phyloP scores from a whole-genome alignment of 495 filamentous ascomycete genomes.

The Podospora bellae-mahoneyi region DNA sequence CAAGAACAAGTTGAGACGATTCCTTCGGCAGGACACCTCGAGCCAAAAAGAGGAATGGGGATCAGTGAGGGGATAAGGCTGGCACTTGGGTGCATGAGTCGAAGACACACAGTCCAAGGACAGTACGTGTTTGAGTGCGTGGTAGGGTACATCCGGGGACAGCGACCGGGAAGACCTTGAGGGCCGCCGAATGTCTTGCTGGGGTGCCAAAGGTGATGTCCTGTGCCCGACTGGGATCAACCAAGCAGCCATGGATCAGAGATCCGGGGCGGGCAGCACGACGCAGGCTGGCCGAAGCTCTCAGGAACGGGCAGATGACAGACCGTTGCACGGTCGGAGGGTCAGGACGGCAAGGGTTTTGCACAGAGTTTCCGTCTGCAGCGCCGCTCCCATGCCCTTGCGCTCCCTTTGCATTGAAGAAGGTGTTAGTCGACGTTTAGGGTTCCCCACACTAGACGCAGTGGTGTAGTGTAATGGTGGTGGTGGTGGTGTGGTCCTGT shows the following conservation, averaged over 20 bases:
- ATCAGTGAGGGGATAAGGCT: slow-evolving; percentile 25
- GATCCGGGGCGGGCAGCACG: slow-evolving; percentile 11
- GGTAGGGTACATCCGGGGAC: slow-evolving; percentile 35
- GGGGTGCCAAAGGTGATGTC: slow-evolving; percentile 2
- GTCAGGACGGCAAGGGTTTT: slow-evolving; percentile 11
- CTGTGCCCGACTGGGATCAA: slow-evolving; percentile 16
- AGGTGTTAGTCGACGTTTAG: slow-evolving; percentile 31
- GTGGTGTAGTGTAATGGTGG: slow-evolving; percentile 2
- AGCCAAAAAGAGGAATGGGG: slow-evolving; percentile 19
- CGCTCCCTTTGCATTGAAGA: slow-evolving; percentile 35
- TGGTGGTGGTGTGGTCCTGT: neutral
- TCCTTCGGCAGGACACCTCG: slow-evolving; percentile 5
- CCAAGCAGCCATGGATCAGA: slow-evolving; percentile 20
- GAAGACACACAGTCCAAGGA: slow-evolving; percentile 32
- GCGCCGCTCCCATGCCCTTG: slow-evolving; percentile 21
- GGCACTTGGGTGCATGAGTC: slow-evolving; percentile 33
- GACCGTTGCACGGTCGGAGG: slow-evolving; percentile 18
- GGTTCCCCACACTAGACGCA: slow-evolving; percentile 25
- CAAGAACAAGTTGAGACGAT: slow-evolving; percentile 23
- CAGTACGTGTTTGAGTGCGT: slow-evolving; percentile 31
- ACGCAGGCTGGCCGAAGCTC: slow-evolving; percentile 15
- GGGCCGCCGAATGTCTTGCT: slow-evolving; percentile 8
- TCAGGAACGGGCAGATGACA: slow-evolving; percentile 25
- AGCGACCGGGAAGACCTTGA: slow-evolving; percentile 22
- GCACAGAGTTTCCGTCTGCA: slow-evolving; percentile 27